Conservation (phyloP, 2,329 filamentous ascomycete genomes). For the Gnomoniopsis smithogilvyi region DNA sequence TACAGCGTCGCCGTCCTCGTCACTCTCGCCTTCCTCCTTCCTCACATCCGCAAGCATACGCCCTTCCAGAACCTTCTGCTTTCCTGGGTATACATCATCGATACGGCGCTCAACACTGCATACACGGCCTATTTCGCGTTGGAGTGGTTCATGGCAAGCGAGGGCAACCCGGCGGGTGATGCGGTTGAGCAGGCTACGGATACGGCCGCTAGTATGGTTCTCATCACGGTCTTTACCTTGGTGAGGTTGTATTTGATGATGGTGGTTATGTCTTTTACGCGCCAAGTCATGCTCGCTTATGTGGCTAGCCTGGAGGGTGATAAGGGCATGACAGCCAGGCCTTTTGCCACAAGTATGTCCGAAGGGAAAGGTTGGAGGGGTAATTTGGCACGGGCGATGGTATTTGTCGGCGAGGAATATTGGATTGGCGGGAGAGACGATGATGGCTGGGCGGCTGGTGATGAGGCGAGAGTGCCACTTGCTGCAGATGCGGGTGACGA, state of each 20-base stretch:
- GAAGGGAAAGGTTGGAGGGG: slow-evolving; percentile 79
- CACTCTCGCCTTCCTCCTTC: slow-evolving; percentile 66
- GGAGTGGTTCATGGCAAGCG: slow-evolving; percentile 75
- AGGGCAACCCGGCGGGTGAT: slow-evolving; percentile 19
- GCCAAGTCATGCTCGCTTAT: slow-evolving; percentile 70
- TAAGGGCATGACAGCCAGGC: slow-evolving; percentile 34
- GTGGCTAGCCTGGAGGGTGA: slow-evolving; percentile 40
- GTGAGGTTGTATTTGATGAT: slow-evolving; percentile 81
- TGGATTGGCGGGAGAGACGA: slow-evolving; percentile 67
- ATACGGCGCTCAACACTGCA: slow-evolving; percentile 75
- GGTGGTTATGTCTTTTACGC: slow-evolving; percentile 78
- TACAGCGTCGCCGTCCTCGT: slow-evolving; percentile 75
- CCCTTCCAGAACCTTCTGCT: slow-evolving; percentile 78
- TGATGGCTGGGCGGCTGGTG: slow-evolving; percentile 62
- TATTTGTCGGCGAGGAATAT: slow-evolving; percentile 70
- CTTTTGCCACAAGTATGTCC: slow-evolving; percentile 65
- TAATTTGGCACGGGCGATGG: slow-evolving; percentile 74
- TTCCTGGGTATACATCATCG: slow-evolving; percentile 81
- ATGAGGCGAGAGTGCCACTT: slow-evolving; percentile 40
- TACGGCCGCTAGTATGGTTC: slow-evolving; percentile 70
- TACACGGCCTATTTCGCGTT: slow-evolving; percentile 82
- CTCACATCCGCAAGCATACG: slow-evolving; percentile 74
- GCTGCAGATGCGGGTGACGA: neutral
- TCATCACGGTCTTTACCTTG: slow-evolving; percentile 71
- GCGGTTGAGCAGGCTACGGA: slow-evolving; percentile 41